Evolutionary conservation across 176 grass and related monocot genomes (phyloP), one percentile per base, ranked within the genome.

Genomic region (Oryza glumipatula): DNA sequence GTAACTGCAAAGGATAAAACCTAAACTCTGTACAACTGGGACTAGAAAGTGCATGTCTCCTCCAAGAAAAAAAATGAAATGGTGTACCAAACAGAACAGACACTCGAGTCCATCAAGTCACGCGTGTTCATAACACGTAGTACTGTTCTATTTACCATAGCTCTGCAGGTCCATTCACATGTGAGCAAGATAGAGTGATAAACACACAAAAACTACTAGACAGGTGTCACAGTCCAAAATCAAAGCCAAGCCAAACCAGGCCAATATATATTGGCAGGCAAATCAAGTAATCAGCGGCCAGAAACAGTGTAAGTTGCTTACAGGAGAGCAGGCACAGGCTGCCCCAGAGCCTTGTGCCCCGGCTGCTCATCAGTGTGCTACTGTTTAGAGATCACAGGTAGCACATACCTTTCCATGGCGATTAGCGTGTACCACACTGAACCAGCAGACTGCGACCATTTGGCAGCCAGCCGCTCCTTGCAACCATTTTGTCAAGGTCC

Each of bases 361-460:
- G 48, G 48, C 76, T 72, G 77, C 60, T 16, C 78, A 65, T 41
- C 39, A 41, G 7, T 32, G 33, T 70, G 30, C 30, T 3, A 3
- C 19, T 75, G 7, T 82, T 28, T 74, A 49, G 14, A 65, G 80
- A 84, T 87, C 89, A 83, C 76, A 76, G 28, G 28, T 30, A 80
- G 70, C 70, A 70, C 84, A 61, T 84, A 80, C 6, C 75, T 90
- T 80, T 90, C 77, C 24, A 46, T 49, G 30, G 56, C 63, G 17
- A 89, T 28, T 21, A 77, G 71, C 43, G 72, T 64, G 82, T 51
- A 78, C 76, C 77, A 52, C 56, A 72, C 72, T 71, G 43, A 70
- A 68, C 73, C 68, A 79, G 80, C 89, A 54, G 52, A 66, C 9
- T 30, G 12, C 51, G 8, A 38, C 84, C 69, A 86, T 8, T 35